phyloP scores from a whole-genome alignment of 2,329 filamentous ascomycete species.

The Aspergillus carbonarius region DNA sequence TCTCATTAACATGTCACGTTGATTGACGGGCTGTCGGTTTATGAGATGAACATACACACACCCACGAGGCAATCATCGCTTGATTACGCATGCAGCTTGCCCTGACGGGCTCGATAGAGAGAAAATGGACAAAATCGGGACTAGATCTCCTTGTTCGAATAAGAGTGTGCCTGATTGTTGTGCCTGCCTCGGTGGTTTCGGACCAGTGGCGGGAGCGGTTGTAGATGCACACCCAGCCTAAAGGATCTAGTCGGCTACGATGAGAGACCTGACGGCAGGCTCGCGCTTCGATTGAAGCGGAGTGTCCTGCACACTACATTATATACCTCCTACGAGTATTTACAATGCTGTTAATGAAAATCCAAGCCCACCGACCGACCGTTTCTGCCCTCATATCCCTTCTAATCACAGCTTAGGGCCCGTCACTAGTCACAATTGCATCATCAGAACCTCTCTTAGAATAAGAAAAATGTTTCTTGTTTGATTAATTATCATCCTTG shows the following conservation, averaged over 20 bases:
- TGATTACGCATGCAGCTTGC: neutral
- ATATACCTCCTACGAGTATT: neutral
- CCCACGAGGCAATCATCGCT: neutral
- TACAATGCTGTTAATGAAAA: neutral
- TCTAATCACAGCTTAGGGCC: slow-evolving; percentile 29
- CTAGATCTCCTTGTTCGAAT: neutral
- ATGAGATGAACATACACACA: neutral
- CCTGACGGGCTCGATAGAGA: neutral
- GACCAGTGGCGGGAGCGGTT: neutral
- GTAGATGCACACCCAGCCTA: neutral
- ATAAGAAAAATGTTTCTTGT: slow-evolving; percentile 16
- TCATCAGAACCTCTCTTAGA: slow-evolving; percentile 23
- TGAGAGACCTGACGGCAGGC: neutral
- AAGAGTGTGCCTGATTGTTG: neutral
- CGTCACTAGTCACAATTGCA: slow-evolving; percentile 24
- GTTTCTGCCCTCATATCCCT: neutral
- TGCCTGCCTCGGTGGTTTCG: neutral
- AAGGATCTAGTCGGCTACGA: neutral
- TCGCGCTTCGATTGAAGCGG: neutral
- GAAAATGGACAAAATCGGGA: neutral
- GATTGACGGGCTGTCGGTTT: neutral
- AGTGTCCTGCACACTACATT: neutral
- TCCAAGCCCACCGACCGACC: neutral
- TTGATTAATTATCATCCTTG: slow-evolving; percentile 31
- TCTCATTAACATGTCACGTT: slow-evolving; percentile 58